phyloP scores from a whole-genome alignment of 176 grass and related monocot species.

The Oryza brachyantha region DNA sequence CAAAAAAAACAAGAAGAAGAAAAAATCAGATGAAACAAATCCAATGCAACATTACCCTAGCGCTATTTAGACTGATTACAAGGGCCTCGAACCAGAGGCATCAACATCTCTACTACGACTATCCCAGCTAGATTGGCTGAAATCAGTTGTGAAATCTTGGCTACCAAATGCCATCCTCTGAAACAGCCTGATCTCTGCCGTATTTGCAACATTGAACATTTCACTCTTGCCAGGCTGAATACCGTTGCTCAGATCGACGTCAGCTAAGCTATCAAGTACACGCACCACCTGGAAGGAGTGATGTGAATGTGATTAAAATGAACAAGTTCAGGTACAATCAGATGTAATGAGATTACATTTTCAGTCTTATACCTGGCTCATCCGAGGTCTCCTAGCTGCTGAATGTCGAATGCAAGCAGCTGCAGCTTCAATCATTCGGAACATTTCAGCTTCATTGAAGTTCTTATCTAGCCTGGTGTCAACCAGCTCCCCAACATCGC shows the following conservation, averaged over 20 bases:
- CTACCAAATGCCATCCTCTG: constrained; percentile 88
- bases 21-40: constrained; percentile 39
- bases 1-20: not conserved
- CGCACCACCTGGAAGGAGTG: constrained; percentile 73
- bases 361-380: constrained; percentile 61
- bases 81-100: constrained; percentile 24
- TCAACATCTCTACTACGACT: constrained; percentile 27
- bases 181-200: constrained; percentile 86
- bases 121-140: constrained; percentile 65
- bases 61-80: constrained; percentile 43
- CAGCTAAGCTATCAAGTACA: constrained; percentile 68
- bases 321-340: not conserved
- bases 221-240: constrained; percentile 86
- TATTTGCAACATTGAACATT: constrained; percentile 67
- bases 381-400: constrained; percentile 50
- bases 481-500: constrained; percentile 43
- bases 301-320: not conserved
- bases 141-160: constrained; percentile 69
- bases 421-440: constrained; percentile 71
- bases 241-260: constrained; percentile 78
- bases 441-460: constrained; percentile 55
- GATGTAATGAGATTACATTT: not conserved
- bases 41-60: not conserved
- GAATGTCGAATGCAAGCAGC: constrained; percentile 69
- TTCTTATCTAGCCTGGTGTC: constrained; percentile 53